phyloP scores from a whole-genome alignment of 2,329 filamentous ascomycete species.

The Fusarium albidum region DNA sequence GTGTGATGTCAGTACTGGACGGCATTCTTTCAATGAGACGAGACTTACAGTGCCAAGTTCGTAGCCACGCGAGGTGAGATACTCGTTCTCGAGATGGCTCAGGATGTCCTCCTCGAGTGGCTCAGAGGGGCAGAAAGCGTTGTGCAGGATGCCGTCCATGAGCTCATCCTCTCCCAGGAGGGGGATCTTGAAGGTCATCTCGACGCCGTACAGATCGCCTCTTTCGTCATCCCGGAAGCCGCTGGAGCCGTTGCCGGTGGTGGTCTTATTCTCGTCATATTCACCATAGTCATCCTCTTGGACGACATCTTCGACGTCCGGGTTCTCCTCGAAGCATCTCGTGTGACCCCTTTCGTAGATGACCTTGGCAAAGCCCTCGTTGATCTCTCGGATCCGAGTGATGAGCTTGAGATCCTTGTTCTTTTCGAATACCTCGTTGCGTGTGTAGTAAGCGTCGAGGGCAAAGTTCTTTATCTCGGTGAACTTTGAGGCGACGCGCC shows the following conservation, averaged over 20 bases:
- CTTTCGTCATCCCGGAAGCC: neutral
- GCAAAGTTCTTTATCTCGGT: conserved; percentile 39
- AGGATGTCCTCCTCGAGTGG: conserved; percentile 47
- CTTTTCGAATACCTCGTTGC: conserved; percentile 40
- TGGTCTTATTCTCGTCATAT: too few species aligned
- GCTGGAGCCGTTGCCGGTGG: neutral
- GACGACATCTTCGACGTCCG: neutral
- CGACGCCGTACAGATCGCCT: conserved; percentile 26
- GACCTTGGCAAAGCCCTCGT: conserved; percentile 45
- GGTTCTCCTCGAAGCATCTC: neutral
- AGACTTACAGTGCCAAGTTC: conserved; percentile 60
- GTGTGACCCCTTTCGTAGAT: conserved; percentile 40
- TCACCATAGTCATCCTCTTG: neutral
- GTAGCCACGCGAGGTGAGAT: conserved; percentile 53
- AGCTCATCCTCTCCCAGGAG: conserved; percentile 17
- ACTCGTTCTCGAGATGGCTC: conserved; percentile 47
- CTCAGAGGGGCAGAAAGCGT: conserved; percentile 27
- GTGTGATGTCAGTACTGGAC: neutral
- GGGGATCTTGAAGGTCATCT: conserved; percentile 17
- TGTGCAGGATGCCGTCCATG: conserved; percentile 38
- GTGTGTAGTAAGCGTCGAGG: conserved; percentile 48
- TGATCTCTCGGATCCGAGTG: conserved; percentile 48
- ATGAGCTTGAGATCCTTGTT: conserved; percentile 45
- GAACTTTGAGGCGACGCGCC: conserved; percentile 44
- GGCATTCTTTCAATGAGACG: neutral